Percentiles rank a stretch among this genome's conserved stretches.
Conservation (phyloP, 1,284 basidiomycete genomes). For the Heterobasidion occidentale region DNA sequence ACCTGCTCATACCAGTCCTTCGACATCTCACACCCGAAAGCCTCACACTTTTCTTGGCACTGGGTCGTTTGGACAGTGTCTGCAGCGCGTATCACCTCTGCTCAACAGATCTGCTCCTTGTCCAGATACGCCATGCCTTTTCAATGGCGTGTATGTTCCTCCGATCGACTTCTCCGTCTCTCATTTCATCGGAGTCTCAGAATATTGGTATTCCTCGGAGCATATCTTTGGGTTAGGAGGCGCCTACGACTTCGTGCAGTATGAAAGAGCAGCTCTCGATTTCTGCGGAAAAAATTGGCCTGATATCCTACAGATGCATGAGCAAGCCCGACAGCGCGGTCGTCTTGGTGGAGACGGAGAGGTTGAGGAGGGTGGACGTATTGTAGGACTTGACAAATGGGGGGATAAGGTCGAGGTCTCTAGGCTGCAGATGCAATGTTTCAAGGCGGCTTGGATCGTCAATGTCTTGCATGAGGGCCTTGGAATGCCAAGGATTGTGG, state of each 20-base stretch:
- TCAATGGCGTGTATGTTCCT: conserved; percentile 94
- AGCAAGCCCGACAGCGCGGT: conserved; percentile 38
- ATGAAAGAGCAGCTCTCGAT: conserved; percentile 84
- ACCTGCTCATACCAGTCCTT: conserved; percentile 33
- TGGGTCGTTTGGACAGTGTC: conserved; percentile 85
- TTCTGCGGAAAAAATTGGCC: conserved; percentile 85
- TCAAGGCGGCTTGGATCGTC: conserved; percentile 98
- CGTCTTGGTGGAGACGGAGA: conserved; percentile 50
- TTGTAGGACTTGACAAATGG: conserved; percentile 62
- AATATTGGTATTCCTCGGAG: conserved; percentile 99
- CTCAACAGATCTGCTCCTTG: conserved; percentile 86
- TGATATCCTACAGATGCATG: conserved; percentile 66
- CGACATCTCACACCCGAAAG: conserved; percentile 34
- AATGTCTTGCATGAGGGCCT: conserved; percentile 97
- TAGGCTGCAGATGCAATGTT: conserved; percentile 94
- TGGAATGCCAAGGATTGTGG: conserved; percentile 88
- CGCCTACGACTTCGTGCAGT: conserved; percentile 92
- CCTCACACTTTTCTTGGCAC: conserved; percentile 74
- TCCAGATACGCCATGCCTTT: conserved; percentile 83
- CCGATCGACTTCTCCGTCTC: conserved; percentile 86
- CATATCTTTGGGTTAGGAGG: conserved; percentile 94
- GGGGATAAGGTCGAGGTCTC: conserved; percentile 71
- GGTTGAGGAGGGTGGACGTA: conserved; percentile 45
- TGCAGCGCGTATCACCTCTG: conserved; percentile 67
- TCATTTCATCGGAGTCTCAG: conserved; percentile 95